Conservation (phyloP, 1,284 basidiomycete genomes). For the Xerocomus tenax region DNA sequence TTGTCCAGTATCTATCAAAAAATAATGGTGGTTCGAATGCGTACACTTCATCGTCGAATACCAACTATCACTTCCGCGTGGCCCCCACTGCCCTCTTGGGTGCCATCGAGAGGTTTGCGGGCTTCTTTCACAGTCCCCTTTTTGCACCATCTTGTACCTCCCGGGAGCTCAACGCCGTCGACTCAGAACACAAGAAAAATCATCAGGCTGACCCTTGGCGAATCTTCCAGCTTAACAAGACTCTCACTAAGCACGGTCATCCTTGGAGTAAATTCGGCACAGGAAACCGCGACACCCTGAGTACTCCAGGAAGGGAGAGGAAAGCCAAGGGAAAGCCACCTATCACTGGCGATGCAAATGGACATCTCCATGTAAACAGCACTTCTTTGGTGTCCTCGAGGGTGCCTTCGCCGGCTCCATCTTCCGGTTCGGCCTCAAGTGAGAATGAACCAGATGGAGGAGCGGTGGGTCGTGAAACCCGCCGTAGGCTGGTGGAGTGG, state of each 20-base stretch:
- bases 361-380: slow-evolving; percentile 7
- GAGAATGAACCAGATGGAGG: slow-evolving; percentile 68
- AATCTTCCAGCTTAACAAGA: slow-evolving; percentile 94
- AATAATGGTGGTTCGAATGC: slow-evolving; percentile 92
- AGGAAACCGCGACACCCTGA: slow-evolving; percentile 81
- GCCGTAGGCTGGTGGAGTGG: slow-evolving; percentile 90
- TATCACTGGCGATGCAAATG: slow-evolving; percentile 8
- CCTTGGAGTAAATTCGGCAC: slow-evolving; percentile 92
- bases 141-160: slow-evolving; percentile 88
- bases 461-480: slow-evolving; percentile 74
- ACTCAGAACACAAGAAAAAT: slow-evolving; percentile 99
- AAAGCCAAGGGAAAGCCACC: slow-evolving; percentile 42
- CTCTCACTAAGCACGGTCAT: slow-evolving; percentile 73
- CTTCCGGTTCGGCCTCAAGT: slow-evolving; percentile 43
- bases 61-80: slow-evolving; percentile 92
- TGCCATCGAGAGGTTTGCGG: slow-evolving; percentile 85
- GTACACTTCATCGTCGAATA: slow-evolving; percentile 88
- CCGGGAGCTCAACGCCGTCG: slow-evolving; percentile 92
- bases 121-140: slow-evolving; percentile 90
- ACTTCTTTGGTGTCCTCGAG: slow-evolving; percentile 48
- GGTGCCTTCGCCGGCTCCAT: slow-evolving; percentile 55
- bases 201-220: slow-evolving; percentile 92
- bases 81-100: slow-evolving; percentile 77
- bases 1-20: slow-evolving; percentile 68
- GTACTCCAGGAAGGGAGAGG: slow-evolving; percentile 53